Evolutionary conservation across 176 grass and related monocot species (phyloP).

Genomic region (Carex myosuroides): DNA sequence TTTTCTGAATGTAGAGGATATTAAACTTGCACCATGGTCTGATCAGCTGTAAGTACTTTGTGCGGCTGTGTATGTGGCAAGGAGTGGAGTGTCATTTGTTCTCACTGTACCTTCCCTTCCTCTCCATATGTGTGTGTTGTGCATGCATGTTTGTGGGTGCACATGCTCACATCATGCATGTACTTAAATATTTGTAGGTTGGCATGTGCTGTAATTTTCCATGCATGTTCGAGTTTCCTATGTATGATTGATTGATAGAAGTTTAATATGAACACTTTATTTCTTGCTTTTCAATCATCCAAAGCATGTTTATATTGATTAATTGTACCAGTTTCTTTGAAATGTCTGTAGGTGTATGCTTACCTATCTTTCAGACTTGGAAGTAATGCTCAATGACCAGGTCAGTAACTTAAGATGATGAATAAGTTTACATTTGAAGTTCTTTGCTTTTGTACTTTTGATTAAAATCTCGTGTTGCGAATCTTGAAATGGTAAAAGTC

Average conservation of each 20-base stretch:
- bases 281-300: background rate
- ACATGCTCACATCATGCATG: background rate
- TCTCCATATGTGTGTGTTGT: background rate
- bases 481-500: background rate
- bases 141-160: background rate
- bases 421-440: background rate
- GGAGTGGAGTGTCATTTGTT: background rate
- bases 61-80: background rate
- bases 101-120: background rate
- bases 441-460: background rate
- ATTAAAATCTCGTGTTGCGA: background rate
- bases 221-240: background rate
- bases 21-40: conserved; percentile 76
- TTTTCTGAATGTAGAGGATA: conserved; percentile 72
- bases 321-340: background rate
- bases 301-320: too few relatives aligned
- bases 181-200: background rate
- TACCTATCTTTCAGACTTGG: conserved; percentile 64
- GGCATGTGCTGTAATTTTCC: background rate
- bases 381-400: conserved; percentile 64
- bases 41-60: conserved; percentile 76
- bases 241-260: background rate
- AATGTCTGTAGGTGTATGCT: conserved; percentile 62
- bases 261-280: background rate
- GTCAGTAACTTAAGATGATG: conserved; percentile 26